Percentiles rank a stretch among this genome's conserved stretches.
These are phyloP conservation scores for Phialophora expanda DNA, from an alignment of 2,329 filamentous ascomycete species.

Conservation along the genomic window DNA sequence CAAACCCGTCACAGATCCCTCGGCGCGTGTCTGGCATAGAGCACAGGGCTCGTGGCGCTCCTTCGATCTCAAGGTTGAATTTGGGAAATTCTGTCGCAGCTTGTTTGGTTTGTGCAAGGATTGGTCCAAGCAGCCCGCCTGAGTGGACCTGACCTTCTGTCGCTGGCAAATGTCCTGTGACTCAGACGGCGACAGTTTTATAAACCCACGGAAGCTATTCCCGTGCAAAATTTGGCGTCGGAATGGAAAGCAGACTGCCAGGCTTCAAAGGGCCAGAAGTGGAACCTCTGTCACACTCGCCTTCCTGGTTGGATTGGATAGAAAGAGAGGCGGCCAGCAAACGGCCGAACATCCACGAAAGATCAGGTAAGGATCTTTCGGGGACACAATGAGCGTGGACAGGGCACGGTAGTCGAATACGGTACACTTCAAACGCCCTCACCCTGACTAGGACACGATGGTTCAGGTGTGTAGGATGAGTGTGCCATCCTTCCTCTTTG, in stretches of 20 bases:
- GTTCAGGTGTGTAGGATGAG: no score
- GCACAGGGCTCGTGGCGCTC: slow-evolving; percentile 45
- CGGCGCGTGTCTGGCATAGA: slow-evolving; percentile 42
- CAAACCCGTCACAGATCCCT: slow-evolving; percentile 41
- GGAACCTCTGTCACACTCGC: neutral
- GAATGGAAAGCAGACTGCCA: neutral
- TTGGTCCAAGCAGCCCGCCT: slow-evolving; percentile 38
- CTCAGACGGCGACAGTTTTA: neutral
- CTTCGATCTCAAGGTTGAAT: slow-evolving; percentile 41
- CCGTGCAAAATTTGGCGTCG: neutral
- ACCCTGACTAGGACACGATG: neutral
- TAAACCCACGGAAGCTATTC: neutral
- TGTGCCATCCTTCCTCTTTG: no score
- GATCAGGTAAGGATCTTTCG: neutral
- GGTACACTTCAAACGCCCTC: no score
- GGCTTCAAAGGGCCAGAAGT: neutral
- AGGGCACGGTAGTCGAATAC: no score
- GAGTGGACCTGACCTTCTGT: neutral
- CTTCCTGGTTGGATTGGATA: neutral
- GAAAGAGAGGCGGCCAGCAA: neutral
- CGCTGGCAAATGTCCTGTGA: neutral
- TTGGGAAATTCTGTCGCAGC: slow-evolving; percentile 45
- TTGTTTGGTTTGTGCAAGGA: slow-evolving; percentile 43
- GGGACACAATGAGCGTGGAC: neutral
- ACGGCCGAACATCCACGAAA: neutral